Evolutionary conservation across 2,329 filamentous ascomycete genomes (phyloP).

Genomic region (Aspergillus sp.): DNA sequence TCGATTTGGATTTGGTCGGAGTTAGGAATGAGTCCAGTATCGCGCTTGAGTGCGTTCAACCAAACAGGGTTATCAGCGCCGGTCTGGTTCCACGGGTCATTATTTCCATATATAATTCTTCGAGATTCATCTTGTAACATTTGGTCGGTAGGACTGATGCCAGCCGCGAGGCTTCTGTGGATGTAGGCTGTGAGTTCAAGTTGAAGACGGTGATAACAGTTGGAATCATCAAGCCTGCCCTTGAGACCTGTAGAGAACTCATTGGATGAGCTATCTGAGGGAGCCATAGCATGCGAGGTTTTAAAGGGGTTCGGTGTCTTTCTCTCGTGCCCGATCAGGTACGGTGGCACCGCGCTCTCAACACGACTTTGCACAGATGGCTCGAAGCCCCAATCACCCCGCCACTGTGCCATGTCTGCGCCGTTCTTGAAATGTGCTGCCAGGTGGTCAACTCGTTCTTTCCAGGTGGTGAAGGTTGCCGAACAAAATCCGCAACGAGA

Average conservation of each 20-base stretch:
- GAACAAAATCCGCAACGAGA: constrained; percentile 41
- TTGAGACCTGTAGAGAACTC: background rate
- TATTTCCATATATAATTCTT: constrained; percentile 26
- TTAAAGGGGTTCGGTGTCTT: constrained; percentile 28
- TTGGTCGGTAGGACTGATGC: constrained; percentile 30
- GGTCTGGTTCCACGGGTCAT: constrained; percentile 38
- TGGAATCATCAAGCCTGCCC: constrained; percentile 26
- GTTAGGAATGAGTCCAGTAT: constrained; percentile 32
- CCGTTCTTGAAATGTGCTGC: constrained; percentile 35
- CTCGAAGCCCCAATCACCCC: constrained; percentile 36
- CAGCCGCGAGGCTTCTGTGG: constrained; percentile 25
- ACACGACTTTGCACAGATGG: constrained; percentile 28
- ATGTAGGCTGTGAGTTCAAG: constrained; percentile 36
- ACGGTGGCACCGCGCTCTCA: constrained; percentile 34
- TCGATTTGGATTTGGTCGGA: constrained; percentile 28
- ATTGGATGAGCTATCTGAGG: constrained; percentile 1
- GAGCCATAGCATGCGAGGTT: constrained; percentile 10
- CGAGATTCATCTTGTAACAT: constrained; percentile 32
- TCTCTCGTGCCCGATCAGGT: constrained; percentile 28
- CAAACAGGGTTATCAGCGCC: constrained; percentile 42
- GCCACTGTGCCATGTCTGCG: constrained; percentile 32
- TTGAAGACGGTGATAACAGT: constrained; percentile 37
- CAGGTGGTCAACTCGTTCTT: constrained; percentile 36
- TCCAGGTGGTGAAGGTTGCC: constrained; percentile 37
- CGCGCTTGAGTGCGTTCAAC: constrained; percentile 40